Evolutionary conservation across 352 stramenopile genomes (phyloP).

Genomic region (Pythium plurisporium): DNA sequence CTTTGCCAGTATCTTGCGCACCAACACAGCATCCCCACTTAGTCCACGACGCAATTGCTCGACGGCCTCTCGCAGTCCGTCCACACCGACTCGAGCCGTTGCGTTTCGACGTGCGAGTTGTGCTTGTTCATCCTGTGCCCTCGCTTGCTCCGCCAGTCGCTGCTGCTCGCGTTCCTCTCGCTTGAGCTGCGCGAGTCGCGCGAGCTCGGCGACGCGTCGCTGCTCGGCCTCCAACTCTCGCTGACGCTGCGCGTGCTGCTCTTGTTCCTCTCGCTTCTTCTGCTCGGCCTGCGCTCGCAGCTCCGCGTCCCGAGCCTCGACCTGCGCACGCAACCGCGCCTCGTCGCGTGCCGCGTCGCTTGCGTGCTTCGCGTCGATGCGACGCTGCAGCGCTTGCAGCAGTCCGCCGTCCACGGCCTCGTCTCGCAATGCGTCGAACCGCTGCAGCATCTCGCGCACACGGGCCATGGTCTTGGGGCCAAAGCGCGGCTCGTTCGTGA

Average conservation of each 20-base stretch:
- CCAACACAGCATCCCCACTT: background rate
- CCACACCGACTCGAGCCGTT: conserved; percentile 31
- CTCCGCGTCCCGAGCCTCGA: conserved; percentile 10
- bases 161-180: conserved; percentile 35
- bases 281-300: conserved; percentile 11
- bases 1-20: conserved; percentile 40
- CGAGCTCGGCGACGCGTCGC: conserved; percentile 38
- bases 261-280: background rate
- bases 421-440: conserved; percentile 41
- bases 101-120: conserved; percentile 31
- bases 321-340: conserved; percentile 7
- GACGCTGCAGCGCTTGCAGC: background rate
- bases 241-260: conserved; percentile 17
- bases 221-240: conserved; percentile 25
- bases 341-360: conserved; percentile 13
- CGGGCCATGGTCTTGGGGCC: conserved; percentile 71
- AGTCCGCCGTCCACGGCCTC: conserved; percentile 21
- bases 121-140: conserved; percentile 21
- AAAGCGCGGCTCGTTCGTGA: conserved; percentile 69
- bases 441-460: conserved; percentile 47
- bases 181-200: conserved; percentile 48
- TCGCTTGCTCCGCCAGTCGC: conserved; percentile 18
- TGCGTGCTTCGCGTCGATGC: conserved; percentile 22
- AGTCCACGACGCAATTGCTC: conserved; percentile 40
- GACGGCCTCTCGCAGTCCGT: conserved; percentile 39